A percentile compares a stretch with the other conserved stretches of the same genome.
These are phyloP conservation scores for Heterobasidion occidentale DNA, from an alignment of 1,284 basidiomycete genomes.

Conservation along the genomic window DNA sequence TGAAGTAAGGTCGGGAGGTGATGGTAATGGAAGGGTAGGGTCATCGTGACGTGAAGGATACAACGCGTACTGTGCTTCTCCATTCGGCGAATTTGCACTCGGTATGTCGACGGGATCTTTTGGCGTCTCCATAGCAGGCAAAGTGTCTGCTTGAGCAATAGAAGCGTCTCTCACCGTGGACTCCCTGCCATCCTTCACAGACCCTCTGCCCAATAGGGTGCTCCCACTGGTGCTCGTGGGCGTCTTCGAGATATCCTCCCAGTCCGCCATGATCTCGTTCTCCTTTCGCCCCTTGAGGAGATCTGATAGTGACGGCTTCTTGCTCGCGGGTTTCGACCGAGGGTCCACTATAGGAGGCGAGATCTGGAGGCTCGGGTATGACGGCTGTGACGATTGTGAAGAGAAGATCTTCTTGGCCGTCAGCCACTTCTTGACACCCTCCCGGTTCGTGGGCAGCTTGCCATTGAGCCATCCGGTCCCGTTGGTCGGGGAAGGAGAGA, in stretches of 20 bases:
- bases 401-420: constrained; percentile 49
- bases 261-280: constrained; percentile 46
- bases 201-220: constrained; percentile 22
- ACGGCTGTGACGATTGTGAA: constrained; percentile 30
- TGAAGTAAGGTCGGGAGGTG: constrained; percentile 48
- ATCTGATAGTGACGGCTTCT: constrained; percentile 61
- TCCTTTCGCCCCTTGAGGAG: constrained; percentile 46
- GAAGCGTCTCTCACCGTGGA: neutral
- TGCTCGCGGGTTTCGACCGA: constrained; percentile 22
- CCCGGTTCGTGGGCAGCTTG: constrained; percentile 64
- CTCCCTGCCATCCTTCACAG: constrained; percentile 4
- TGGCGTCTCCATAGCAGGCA: neutral
- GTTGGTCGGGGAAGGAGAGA: constrained; percentile 16
- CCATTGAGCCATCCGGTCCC: constrained; percentile 16
- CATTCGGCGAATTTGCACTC: constrained; percentile 7
- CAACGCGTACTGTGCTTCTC: constrained; percentile 10
- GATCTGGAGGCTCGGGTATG: constrained; percentile 26
- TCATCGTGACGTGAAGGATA: constrained; percentile 4
- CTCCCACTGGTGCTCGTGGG: constrained; percentile 37
- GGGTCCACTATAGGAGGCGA: constrained; percentile 23
- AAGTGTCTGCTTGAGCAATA: neutral
- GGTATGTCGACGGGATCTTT: neutral
- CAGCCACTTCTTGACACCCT: constrained; percentile 73
- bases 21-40: constrained; percentile 36
- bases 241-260: constrained; percentile 51